These are phyloP conservation scores for Chrysopogon serrulatus DNA, from an alignment of 176 grass and related monocot species.

Conservation along the genomic window DNA sequence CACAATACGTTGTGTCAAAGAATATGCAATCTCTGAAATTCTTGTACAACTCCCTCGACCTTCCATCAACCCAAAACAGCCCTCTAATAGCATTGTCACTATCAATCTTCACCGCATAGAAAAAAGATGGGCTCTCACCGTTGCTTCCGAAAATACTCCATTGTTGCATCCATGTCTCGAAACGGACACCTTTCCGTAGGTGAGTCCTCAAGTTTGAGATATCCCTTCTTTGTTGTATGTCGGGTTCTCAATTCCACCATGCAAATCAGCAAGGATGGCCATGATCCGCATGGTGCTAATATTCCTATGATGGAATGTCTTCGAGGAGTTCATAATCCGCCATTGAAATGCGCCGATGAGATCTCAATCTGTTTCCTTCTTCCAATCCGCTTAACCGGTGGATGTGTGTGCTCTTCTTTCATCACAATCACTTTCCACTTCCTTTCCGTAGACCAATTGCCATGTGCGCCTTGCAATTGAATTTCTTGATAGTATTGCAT, in stretches of 20 bases:
- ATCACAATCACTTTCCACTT: not conserved
- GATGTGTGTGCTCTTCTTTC: not conserved
- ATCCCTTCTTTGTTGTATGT: not conserved
- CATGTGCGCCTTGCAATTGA: not conserved
- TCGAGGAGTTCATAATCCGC: not conserved
- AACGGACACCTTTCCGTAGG: not conserved
- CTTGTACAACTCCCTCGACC: not conserved
- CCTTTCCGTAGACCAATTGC: not conserved
- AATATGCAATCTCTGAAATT: not conserved
- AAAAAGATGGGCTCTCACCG: not conserved
- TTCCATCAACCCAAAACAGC: constrained; percentile 5
- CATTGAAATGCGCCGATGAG: fast-evolving
- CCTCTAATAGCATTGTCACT: fast-evolving
- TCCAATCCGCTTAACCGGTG: fast-evolving
- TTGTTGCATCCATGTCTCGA: fast-evolving
- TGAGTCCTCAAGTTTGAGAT: not conserved
- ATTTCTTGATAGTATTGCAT: not conserved
- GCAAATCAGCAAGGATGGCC: not conserved
- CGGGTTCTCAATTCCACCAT: not conserved
- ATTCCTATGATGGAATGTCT: not conserved
- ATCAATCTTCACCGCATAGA: not conserved
- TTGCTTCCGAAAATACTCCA: not conserved
- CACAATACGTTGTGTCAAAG: no score
- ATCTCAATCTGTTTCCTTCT: not conserved
- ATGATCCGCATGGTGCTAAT: not conserved